A percentile compares a stretch with the other conserved stretches of the same genome.
These are phyloP conservation scores for Brassica hybrid DNA, from an alignment of 441 rosid genomes.

Conservation along the genomic window DNA sequence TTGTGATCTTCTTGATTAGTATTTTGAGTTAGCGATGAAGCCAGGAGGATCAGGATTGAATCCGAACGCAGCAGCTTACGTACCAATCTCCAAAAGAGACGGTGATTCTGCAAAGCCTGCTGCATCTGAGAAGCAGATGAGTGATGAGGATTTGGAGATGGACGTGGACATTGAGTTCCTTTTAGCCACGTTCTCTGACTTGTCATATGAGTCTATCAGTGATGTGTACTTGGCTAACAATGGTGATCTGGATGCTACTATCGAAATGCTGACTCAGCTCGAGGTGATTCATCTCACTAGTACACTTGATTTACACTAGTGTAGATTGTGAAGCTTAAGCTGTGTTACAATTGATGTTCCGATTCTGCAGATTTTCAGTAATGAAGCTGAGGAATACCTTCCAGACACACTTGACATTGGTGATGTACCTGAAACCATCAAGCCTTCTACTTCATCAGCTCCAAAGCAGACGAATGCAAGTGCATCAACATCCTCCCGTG, in stretches of 20 bases:
- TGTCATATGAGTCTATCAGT: conserved; percentile 68
- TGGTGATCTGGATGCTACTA: conserved; percentile 66
- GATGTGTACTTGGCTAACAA: conserved; percentile 71
- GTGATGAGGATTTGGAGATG: conserved; percentile 65
- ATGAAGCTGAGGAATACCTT: conserved; percentile 60
- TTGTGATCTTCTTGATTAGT: not conserved
- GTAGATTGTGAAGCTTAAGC: too few relatives aligned
- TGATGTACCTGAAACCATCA: conserved; percentile 55
- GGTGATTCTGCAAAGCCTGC: too few relatives aligned
- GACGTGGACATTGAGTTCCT: conserved; percentile 72
- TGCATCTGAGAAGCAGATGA: conserved; percentile 27
- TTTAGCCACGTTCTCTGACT: conserved; percentile 61
- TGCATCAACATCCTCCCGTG: conserved; percentile 39
- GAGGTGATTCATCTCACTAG: conserved; percentile 53
- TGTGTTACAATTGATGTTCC: not conserved
- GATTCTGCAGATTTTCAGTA: conserved; percentile 49
- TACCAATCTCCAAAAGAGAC: conserved; percentile 69
- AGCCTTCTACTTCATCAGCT: conserved; percentile 42
- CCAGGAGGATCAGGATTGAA: conserved; percentile 63
- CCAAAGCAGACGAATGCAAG: conserved; percentile 55
- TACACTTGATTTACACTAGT: not conserved
- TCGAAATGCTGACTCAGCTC: conserved; percentile 78
- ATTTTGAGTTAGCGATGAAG: conserved; percentile 52
- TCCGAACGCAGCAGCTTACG: conserved; percentile 75
- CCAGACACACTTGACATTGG: conserved; percentile 83